Conservation (phyloP, 2,329 filamentous ascomycete genomes). For the Phoma sp. region DNA sequence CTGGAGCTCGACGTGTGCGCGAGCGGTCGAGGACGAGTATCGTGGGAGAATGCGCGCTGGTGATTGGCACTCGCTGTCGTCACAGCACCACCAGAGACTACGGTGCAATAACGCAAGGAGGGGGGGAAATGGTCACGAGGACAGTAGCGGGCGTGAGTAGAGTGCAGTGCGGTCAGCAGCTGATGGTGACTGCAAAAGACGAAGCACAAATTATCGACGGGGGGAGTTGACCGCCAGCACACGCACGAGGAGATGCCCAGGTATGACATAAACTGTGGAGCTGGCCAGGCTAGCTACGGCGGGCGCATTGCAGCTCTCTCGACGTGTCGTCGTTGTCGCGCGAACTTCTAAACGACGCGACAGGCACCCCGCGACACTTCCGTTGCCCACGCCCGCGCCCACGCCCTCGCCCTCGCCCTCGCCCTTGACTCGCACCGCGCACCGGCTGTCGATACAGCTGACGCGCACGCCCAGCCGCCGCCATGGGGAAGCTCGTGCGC, state of each 20-base stretch:
- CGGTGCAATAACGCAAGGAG: neutral
- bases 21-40: conserved; percentile 18
- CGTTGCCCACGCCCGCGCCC: too few species aligned
- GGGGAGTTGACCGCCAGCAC: too few species aligned
- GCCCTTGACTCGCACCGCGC: conserved; percentile 8
- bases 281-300: conserved; percentile 30
- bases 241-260: too few species aligned
- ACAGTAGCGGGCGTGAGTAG: neutral
- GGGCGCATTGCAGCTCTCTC: conserved; percentile 11
- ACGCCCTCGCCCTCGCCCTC: too few species aligned
- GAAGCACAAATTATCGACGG: too few species aligned
- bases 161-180: neutral
- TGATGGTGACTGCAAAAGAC: neutral
- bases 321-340: conserved; percentile 20
- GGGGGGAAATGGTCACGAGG: conserved; percentile 13
- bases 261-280: too few species aligned
- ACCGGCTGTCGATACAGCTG: conserved; percentile 13
- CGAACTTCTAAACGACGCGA: too few species aligned
- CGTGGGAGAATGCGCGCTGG: conserved; percentile 37
- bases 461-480: conserved; percentile 25
- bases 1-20: neutral
- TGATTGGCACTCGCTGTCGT: conserved; percentile 40
- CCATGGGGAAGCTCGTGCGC: conserved; percentile 94
- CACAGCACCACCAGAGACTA: conserved; percentile 17
- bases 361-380: conserved; percentile 7